Evolutionary conservation across 768 basidiomycete genomes (phyloP), one percentile per base, ranked within the genome.

Genomic region (Mycena floridula): DNA sequence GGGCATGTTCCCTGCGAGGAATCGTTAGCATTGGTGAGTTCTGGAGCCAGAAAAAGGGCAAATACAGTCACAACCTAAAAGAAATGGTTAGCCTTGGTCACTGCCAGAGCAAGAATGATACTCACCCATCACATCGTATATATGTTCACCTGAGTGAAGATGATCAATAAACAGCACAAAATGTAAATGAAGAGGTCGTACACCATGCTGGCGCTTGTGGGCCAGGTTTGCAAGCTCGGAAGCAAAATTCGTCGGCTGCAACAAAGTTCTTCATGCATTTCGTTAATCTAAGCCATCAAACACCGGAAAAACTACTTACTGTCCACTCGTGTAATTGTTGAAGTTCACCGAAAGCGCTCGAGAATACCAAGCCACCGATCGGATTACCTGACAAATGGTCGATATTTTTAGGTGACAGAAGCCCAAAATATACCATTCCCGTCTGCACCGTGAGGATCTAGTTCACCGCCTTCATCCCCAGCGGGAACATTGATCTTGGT

Each of bases 1-100:
- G 9, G 77, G 77, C 72, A 80, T 79, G 53, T 82, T 79, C 77
- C 81, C 83, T 4, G 25, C 59, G 54, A 85, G 76, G n/a, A n/a
- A n/a, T n/a, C n/a, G n/a, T n/a, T n/a, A n/a, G n/a, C n/a, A n/a
- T n/a, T n/a, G n/a, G n/a, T n/a, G n/a, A 15, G n/a, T n/a, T n/a
- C n/a, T n/a, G n/a, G n/a, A n/a, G n/a, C n/a, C n/a, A n/a, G n/a
- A n/a, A n/a, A n/a, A n/a, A n/a, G n/a, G n/a, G n/a, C n/a, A n/a
- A n/a, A n/a, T n/a, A n/a, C n/a, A n/a, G n/a, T n/a, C n/a, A n/a
- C n/a, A n/a, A n/a, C n/a, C n/a, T n/a, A n/a, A n/a, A n/a, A n/a
- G n/a, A n/a, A n/a, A n/a, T n/a, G n/a, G n/a, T n/a, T n/a, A n/a
- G n/a, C n/a, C n/a, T n/a, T n/a, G n/a, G n/a, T n/a, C n/a, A n/a